These are phyloP conservation scores for Grosmannia huntii DNA, from an alignment of 2,329 filamentous ascomycete genomes.

Conservation along the genomic window DNA sequence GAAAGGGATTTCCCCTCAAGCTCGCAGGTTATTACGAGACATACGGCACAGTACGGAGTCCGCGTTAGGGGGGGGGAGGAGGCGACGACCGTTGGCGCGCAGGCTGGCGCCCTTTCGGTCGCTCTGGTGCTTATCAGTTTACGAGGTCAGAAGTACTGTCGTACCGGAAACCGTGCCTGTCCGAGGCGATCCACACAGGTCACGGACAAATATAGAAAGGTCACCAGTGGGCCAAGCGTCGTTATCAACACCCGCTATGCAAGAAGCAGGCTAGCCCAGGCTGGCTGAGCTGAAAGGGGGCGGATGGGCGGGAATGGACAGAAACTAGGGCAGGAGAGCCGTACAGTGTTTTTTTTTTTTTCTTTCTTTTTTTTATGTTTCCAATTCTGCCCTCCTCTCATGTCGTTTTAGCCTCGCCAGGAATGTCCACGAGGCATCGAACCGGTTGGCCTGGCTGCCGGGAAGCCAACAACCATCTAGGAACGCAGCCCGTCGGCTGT, in stretches of 20 bases:
- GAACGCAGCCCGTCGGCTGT: background rate
- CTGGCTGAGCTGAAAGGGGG: constrained; percentile 2
- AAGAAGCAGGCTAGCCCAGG: background rate
- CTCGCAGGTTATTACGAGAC: background rate
- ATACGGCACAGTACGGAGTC: background rate
- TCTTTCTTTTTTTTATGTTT: background rate
- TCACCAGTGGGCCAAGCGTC: background rate
- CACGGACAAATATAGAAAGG: background rate
- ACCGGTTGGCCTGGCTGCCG: no score
- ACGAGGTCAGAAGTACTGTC: background rate
- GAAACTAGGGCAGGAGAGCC: background rate
- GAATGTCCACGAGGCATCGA: no score
- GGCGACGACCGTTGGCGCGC: background rate
- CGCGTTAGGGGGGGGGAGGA: background rate
- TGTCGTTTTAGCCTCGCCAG: no score
- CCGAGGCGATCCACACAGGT: background rate
- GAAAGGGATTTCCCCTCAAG: background rate
- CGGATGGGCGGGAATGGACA: background rate
- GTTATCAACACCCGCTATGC: background rate
- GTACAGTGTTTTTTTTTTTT: background rate
- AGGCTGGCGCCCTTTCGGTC: background rate
- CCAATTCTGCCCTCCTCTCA: background rate
- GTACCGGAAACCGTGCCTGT: background rate
- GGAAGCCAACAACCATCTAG: no score
- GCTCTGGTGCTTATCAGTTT: background rate